Base-by-base conservation (phyloP, 352 stramenopile species). In the Pythium rishiriense region DNA sequence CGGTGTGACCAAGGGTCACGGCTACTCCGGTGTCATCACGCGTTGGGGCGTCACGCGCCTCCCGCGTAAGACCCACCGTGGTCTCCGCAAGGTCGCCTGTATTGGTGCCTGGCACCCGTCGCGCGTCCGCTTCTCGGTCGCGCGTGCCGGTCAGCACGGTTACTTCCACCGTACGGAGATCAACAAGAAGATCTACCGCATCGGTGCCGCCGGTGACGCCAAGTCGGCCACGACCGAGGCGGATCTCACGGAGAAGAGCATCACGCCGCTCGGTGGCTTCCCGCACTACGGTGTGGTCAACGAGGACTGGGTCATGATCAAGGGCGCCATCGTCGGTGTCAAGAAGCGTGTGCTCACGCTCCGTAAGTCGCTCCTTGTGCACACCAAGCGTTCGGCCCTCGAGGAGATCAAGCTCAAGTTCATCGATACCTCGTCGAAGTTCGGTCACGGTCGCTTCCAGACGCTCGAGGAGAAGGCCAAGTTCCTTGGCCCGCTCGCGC, bases 131-230 rank as follows among this genome's bases (percentile, higher is more conserved):
- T 98, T 94, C 75, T 99, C 96, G 69, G 97, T 99, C 55, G 91
- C 98, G 62, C 97, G 98, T 86, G 97, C 98, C 66, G 98, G 98
- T 98, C 98, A 99, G 83, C 92, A 99, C 82, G 98, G 98, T 81
- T 99, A 99, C 93, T 98, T 99, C 85, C 98, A 99, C 91, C 96
- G 98, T 93, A 99, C 98, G 52, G 98, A 99, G 88, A 97, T 99
- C 72, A 99, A 99, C 97, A 99, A 99, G 90, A 99, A 99, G 93
- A 98, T 99, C 66, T 99, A 99, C 94, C 96, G 97, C 63, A 94
- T 99, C 53, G 98, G 98, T 81, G 87, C 83, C 45, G 78, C 83
- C 47, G 89, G 89, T 33, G 89, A 97, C 74, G 91, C 93, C 76
- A 98, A 98, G 75, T 98, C 88, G 78, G 97, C 85, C 83, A 97